Evolutionary conservation across 306 rosid species (phyloP), one percentile per base, ranked within the genome.

Genomic region (Prosopis cineraria): DNA sequence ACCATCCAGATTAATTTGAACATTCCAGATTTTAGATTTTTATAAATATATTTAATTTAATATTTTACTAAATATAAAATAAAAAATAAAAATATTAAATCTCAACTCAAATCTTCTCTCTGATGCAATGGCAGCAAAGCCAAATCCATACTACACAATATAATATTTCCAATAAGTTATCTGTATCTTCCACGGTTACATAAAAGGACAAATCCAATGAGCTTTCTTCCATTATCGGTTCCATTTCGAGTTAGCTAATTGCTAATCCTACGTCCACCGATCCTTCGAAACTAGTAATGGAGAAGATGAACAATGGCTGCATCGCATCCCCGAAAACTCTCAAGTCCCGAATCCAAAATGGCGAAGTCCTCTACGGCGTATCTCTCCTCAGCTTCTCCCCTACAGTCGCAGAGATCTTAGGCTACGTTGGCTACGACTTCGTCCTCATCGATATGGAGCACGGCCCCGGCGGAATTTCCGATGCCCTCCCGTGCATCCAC

Each of bases 361-460:
- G 72, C 12, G 72, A 67, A 4, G 72, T 67, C 52, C 33, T 67
- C n/a, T 67, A 67, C 11, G 72, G 72, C n/a, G 12, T 67, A 27
- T 67, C 72, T 9, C 50, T 67, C 34, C 52, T 37, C 72, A 67
- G 72, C 52, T 39, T 67, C 34, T 67, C 72, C 30, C 72, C 72
- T 9, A 67, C 72, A 39, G 6, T 67, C 6, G 52, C 52, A 10
- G 72, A 67, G 20, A 67, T 67, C 20, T 47, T 47, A 24, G 72
- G 50, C 33, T 40, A n/a, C 52, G 47, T 45, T 1, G 72, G 72
- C 17, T 67, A 67, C 52, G 72, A 67, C 72, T 67, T 67, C n/a
- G 52, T 67, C 72, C 72, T 67, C 72, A 67, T 67, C 52, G 72
- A 67, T 30, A 39, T 67, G 72, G 72, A 67, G 24, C 72, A 67